Evolutionary conservation across 306 rosid species (phyloP).

Genomic region (Inga oerstediana): DNA sequence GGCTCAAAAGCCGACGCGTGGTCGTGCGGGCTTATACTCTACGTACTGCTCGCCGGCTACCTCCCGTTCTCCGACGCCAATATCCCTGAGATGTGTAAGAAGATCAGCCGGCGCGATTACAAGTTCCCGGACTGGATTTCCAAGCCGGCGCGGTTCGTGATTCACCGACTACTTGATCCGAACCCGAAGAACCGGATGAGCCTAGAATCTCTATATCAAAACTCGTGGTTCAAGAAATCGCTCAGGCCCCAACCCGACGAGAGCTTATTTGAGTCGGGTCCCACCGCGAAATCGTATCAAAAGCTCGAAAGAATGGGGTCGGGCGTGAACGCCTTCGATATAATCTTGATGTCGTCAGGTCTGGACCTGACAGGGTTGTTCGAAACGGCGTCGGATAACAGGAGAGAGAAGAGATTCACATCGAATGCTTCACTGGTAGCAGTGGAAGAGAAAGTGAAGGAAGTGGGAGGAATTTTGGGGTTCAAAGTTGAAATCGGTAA

Average conservation of each 20-base stretch:
- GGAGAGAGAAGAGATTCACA: conserved; percentile 60
- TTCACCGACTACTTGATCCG: conserved; percentile 72
- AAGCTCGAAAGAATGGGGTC: conserved; percentile 15
- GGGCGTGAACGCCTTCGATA: conserved; percentile 81
- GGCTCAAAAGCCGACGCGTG: conserved; percentile 86
- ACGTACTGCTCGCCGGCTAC: conserved; percentile 63
- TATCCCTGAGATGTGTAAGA: conserved; percentile 64
- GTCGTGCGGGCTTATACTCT: conserved; percentile 91
- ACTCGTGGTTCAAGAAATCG: conserved; percentile 62
- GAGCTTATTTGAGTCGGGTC: conserved; percentile 34
- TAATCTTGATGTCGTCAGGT: conserved; percentile 89
- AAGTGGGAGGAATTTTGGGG: conserved; percentile 59
- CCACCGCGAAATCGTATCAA: conserved; percentile 16
- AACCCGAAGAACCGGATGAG: conserved; percentile 63
- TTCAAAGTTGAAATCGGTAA: conserved; percentile 66
- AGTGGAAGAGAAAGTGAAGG: conserved; percentile 67
- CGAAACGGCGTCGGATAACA: conserved; percentile 41
- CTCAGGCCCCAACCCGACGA: conserved; percentile 28
- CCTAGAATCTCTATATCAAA: conserved; percentile 41
- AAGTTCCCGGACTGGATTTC: conserved; percentile 63
- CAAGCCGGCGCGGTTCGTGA: conserved; percentile 55
- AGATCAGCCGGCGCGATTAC: conserved; percentile 60
- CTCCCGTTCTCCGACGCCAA: conserved; percentile 76
- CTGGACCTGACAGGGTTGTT: conserved; percentile 76
- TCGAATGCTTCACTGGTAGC: conserved; percentile 40